Conservation (phyloP, 1,284 basidiomycete species). For the Boletus smithii region DNA sequence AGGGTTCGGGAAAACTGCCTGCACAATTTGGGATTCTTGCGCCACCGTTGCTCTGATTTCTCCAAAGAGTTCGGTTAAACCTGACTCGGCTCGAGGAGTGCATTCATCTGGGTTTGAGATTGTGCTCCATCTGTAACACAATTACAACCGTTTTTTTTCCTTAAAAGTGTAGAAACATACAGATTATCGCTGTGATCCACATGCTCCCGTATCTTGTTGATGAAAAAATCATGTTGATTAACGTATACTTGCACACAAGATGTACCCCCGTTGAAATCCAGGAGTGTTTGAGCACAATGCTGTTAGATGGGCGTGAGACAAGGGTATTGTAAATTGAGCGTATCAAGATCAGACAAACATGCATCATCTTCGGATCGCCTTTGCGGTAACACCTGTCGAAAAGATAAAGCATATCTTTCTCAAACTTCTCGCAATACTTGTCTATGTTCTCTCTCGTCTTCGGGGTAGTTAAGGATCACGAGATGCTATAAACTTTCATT, state of each 20-base stretch:
- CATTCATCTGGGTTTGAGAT: slow-evolving; percentile 78
- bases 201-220: slow-evolving; percentile 76
- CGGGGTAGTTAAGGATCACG: slow-evolving; percentile 24
- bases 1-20: slow-evolving; percentile 97
- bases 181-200: slow-evolving; percentile 57
- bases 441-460: slow-evolving; percentile 85
- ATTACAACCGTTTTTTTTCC: slow-evolving; percentile 1
- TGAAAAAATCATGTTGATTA: slow-evolving; percentile 99
- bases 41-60: slow-evolving; percentile 92
- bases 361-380: slow-evolving; percentile 99
- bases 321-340: background rate
- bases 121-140: slow-evolving; percentile 67
- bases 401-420: slow-evolving; percentile 95
- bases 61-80: slow-evolving; percentile 75
- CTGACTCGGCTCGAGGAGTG: slow-evolving; percentile 79
- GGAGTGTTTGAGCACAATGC: slow-evolving; percentile 95
- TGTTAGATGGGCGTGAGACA: slow-evolving; percentile 34
- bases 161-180: slow-evolving; percentile 40
- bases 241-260: slow-evolving; percentile 99
- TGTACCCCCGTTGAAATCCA: slow-evolving; percentile 97
- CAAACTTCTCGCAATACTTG: slow-evolving; percentile 96
- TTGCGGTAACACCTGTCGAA: slow-evolving; percentile 95
- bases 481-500: background rate
- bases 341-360: slow-evolving; percentile 55
- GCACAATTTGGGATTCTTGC: slow-evolving; percentile 96